These are phyloP conservation scores for Rachicladosporium sp. DNA, from an alignment of 2,329 filamentous ascomycete genomes.

Conservation along the genomic window DNA sequence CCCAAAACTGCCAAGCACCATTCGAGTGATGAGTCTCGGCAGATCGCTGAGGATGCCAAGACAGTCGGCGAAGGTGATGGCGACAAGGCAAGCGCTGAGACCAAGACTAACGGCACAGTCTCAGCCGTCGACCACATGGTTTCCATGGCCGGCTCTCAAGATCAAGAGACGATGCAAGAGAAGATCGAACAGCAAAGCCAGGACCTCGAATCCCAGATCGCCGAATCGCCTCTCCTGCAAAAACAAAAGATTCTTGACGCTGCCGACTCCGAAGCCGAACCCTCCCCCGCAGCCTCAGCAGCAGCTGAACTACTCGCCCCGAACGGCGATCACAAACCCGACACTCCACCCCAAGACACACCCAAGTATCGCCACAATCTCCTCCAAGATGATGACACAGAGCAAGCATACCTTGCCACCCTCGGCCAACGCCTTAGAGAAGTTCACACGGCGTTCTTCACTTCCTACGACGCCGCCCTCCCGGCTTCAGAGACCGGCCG, in stretches of 20 bases:
- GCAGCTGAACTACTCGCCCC: too few relatives aligned
- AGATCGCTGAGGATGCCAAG: conserved; percentile 1
- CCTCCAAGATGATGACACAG: conserved; percentile 79
- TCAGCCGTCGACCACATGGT: conserved; percentile 62
- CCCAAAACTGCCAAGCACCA: conserved; percentile 1
- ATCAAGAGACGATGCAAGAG: conserved; percentile 54
- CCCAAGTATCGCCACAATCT: conserved; percentile 56
- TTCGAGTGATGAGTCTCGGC: not conserved
- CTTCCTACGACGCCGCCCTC: conserved; percentile 57
- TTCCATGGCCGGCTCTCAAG: conserved; percentile 61
- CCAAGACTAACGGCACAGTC: conserved; percentile 29
- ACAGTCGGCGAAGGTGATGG: not conserved
- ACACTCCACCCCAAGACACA: conserved; percentile 27
- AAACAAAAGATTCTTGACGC: conserved; percentile 86
- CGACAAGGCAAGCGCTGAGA: too few relatives aligned
- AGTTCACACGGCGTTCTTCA: conserved; percentile 71
- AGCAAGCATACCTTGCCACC: conserved; percentile 46
- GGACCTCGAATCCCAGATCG: conserved; percentile 74
- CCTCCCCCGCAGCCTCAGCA: too few relatives aligned
- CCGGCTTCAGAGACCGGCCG: conserved; percentile 31
- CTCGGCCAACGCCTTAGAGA: conserved; percentile 64
- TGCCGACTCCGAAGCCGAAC: conserved; percentile 52
- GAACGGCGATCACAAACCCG: not conserved
- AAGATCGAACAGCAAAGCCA: conserved; percentile 81
- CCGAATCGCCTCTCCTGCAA: conserved; percentile 76